phyloP scores from a whole-genome alignment of 768 basidiomycete species.

The Lentinus tigrinus region DNA sequence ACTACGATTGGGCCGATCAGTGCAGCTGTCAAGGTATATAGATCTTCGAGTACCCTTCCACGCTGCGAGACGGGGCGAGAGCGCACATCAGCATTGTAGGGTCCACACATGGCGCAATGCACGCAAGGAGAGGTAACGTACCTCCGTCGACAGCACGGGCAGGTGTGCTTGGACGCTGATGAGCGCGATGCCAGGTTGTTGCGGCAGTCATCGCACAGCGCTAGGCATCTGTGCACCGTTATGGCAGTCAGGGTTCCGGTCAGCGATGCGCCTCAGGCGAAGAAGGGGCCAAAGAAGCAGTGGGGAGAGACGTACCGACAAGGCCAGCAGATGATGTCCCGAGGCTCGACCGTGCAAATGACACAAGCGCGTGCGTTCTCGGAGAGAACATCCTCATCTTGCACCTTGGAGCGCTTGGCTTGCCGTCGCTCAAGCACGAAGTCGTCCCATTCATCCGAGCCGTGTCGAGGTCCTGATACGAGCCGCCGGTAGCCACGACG shows the following conservation, averaged over 20 bases:
- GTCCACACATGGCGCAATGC: neutral
- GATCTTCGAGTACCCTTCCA: constrained; percentile 60
- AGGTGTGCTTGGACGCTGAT: constrained; percentile 56
- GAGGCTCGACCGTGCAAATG: constrained; percentile 64
- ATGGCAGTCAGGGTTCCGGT: no score
- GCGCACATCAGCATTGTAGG: neutral
- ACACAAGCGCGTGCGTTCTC: constrained; percentile 50
- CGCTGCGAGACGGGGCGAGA: constrained; percentile 25
- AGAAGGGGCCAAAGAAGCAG: neutral
- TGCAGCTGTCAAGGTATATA: constrained; percentile 46
- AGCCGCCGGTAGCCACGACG: constrained; percentile 45
- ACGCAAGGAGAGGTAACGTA: constrained; percentile 24
- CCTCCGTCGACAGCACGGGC: constrained; percentile 62
- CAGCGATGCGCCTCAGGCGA: no score
- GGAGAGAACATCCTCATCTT: constrained; percentile 17
- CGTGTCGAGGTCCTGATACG: constrained; percentile 23
- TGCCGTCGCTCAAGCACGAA: constrained; percentile 32
- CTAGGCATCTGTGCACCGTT: constrained; percentile 37
- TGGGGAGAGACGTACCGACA: constrained; percentile 54
- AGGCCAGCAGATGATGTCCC: constrained; percentile 84
- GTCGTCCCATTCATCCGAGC: constrained; percentile 21
- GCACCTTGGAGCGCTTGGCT: constrained; percentile 9
- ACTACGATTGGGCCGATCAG: neutral
- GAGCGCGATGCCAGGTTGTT: constrained; percentile 57
- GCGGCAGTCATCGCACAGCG: constrained; percentile 66